Base-by-base conservation (phyloP, 2,329 filamentous ascomycete species). In the Verticillium klebahnii region DNA sequence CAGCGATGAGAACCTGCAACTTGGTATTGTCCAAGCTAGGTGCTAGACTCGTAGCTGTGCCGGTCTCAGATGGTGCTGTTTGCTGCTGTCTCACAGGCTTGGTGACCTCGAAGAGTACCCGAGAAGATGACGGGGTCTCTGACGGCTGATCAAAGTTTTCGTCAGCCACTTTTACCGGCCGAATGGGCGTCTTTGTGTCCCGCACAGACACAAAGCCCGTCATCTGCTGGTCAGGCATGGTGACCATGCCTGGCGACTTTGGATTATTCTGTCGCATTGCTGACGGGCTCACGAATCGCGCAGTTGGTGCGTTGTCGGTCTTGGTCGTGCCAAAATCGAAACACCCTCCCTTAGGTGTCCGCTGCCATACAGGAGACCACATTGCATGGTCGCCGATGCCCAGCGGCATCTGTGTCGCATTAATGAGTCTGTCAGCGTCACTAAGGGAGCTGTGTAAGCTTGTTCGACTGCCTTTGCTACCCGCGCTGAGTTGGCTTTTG, bases 1-100 rank as follows among this genome's bases (percentile, higher is more conserved):
- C 93, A 0, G 93, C 93, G 39, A 96, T 86, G 25, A 96, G 79
- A 2, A 96, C 86, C 19, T 83, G 81, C 66, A 92, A 78, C 40
- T 82, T 74, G 2, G 80, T 29, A 56, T 56, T 29, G n/a, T 59
- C 54, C 31, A 23, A 17, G 19, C 25, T 45, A 32, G 59, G 60
- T 32, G 50, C 37, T 34, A 62, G 56, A 56, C 50, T 62, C 40
- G 59, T 61, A 17, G 62, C 59, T 2, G 62, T 64, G 15, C 39
- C 60, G 23, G 61, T 25, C 8, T 65, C 61, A 1, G 60, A 62
- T 7, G 52, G 50, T 64, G 14, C 61, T 54, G 58, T 3, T 37
- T 37, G 7, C 59, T 9, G 59, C 60, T 14, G 23, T 60, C 39
- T 65, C 59, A 17, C 58, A 23, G 12, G 52, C 34, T 36, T 69